Evolutionary conservation across 345 rosid species (phyloP), one percentile per base, ranked within the genome.

Genomic region (Lumnitzera racemosa): DNA sequence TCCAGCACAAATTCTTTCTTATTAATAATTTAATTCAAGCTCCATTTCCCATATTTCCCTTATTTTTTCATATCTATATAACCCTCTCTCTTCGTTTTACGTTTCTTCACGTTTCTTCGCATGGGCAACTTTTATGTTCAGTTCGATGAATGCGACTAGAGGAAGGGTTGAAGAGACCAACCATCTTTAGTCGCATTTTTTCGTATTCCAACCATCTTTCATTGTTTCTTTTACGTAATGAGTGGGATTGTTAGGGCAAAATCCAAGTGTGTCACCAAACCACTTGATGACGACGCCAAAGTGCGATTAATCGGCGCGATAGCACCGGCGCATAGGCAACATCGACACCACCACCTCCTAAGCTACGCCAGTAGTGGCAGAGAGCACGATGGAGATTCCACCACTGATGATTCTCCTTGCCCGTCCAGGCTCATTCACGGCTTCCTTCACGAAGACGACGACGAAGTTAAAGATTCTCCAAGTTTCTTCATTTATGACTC

Each of bases 401-500:
- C 57, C 12, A 72, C 53, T 15, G 80, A 70, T 24, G 86, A 81
- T 51, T 83, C 81, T 0, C 89, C 91, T 15, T 87, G 89, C 71
- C 82, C 89, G 17, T 87, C 96, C 11, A 83, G 81, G 41, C 96
- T 92, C 24, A 88, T 92, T 13, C 84, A 85, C 62, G 76, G 78
- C 20, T 92, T 92, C 65, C 76, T 92, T 20, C 91, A 87, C 25
- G 71, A 70, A 53, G 82, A 77, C 25, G 78, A 73, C 15, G 63
- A 53, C 15, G 50, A 69, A 9, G 15, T 47, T 24, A 20, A 46
- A 13, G 53, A 11, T 13, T 14, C 2, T 15, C 13, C 15, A n/a
- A 11, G 58, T 1, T 20, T 59, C 0, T 13, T 47, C 0, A 67
- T 54, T 24, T 57, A 71, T 71, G 83, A 72, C 23, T 84, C 91